Base-by-base conservation (phyloP, 257 asterid genomes). In the Misopates orontium region DNA sequence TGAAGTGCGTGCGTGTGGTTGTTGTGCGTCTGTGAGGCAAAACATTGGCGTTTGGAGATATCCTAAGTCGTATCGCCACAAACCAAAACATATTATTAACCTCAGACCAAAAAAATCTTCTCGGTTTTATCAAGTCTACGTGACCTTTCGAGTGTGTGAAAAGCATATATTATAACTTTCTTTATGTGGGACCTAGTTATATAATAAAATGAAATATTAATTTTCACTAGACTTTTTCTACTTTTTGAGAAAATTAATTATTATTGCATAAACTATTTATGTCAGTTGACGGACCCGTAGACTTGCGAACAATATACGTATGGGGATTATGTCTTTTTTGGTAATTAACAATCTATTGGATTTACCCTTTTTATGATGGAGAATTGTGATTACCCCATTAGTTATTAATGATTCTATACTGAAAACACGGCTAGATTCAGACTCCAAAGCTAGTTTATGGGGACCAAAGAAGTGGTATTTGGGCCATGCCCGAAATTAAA, bases 61-160 rank as follows among this genome's bases (percentile, higher is more conserved):
- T 36, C 52, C 52, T 45, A 60, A 28, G 54, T 60, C 66, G 66
- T 60, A 41, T 41, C 54, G 53, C 66, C 54, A 60, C 52, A 41
- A 21, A n/a, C n/a, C n/a, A n/a, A 36, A 36, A 16, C 14, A 19
- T 1, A 18, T 36, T n/a, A n/a, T 36, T 28, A 36, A 36, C 66
- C 54, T 40, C 52, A 41, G 14, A 28, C 3, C 17, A 17, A 19
- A 9, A 9, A 41, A 4, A 17, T 15, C 40, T 17, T n/a, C 36
- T 41, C 0, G 2, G 41, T 17, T 19, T 41, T 19, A 10, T n/a
- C 16, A 59, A 18, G 31, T 59, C 41, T 60, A 18, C 51, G 66
- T 60, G 66, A 60, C 66, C 66, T 60, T 60, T 60, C 66, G 66
- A 8, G 50, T 4, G 14, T 20, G 54, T 60, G 44, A 41, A 60